Percentiles rank a stretch among this genome's conserved stretches.
These are phyloP conservation scores for Cyclotella atomus DNA, from an alignment of 108 stramenopile species.

Conservation along the genomic window DNA sequence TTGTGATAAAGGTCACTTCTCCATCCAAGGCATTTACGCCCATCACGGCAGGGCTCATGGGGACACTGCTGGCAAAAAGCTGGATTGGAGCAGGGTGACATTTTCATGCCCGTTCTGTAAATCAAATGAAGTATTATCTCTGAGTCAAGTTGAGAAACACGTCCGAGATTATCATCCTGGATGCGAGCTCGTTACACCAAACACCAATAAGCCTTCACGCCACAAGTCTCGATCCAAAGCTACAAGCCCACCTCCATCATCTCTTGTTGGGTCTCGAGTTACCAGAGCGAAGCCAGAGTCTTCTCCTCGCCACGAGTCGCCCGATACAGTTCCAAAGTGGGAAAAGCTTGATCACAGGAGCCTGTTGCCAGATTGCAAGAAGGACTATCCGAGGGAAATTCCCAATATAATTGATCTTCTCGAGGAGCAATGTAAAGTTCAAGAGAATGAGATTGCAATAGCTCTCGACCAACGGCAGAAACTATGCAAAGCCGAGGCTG, in stretches of 20 bases:
- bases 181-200: slow-evolving; percentile 20
- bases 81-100: slow-evolving; percentile 34
- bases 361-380: slow-evolving; percentile 36
- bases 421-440: slow-evolving; percentile 38
- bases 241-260: neutral
- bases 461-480: slow-evolving; percentile 36
- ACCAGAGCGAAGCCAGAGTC: neutral
- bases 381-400: slow-evolving; percentile 37
- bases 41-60: slow-evolving; percentile 40
- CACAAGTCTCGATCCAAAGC: slow-evolving; percentile 1
- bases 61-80: slow-evolving; percentile 11
- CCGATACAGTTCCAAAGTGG: slow-evolving; percentile 17
- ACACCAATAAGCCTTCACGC: neutral
- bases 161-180: slow-evolving; percentile 27
- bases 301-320: neutral
- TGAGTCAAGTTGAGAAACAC: slow-evolving; percentile 25
- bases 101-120: slow-evolving; percentile 50
- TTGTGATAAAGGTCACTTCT: slow-evolving; percentile 32
- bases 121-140: slow-evolving; percentile 18
- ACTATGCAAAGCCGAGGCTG: slow-evolving; percentile 38
- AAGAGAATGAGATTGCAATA: slow-evolving; percentile 24
- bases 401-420: slow-evolving; percentile 29
- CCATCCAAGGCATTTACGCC: slow-evolving; percentile 49
- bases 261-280: neutral
- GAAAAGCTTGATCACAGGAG: slow-evolving; percentile 30